Conservation (phyloP, 228 moss, liverwort and hornwort species). For the Sphagnum magellanicum region DNA sequence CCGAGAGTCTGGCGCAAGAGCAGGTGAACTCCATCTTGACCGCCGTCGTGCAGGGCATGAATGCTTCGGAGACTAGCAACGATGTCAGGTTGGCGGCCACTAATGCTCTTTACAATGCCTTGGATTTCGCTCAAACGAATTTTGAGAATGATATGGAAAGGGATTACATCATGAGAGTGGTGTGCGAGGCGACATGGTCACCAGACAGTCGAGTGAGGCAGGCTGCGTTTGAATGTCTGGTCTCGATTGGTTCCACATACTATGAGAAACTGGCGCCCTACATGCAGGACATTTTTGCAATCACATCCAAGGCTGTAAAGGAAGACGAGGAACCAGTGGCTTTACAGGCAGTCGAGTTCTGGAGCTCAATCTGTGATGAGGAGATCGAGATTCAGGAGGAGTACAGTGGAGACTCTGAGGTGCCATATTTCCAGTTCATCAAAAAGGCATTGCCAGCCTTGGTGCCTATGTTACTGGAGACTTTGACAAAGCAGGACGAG, state of each 20-base stretch:
- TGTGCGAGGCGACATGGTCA: slow-evolving; percentile 91
- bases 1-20: slow-evolving; percentile 90
- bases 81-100: slow-evolving; percentile 94
- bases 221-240: slow-evolving; percentile 93
- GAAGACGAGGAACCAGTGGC: slow-evolving; percentile 93
- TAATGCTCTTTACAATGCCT: slow-evolving; percentile 83
- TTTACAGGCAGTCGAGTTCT: slow-evolving; percentile 94
- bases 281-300: slow-evolving; percentile 93
- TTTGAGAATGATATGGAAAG: slow-evolving; percentile 98
- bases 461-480: slow-evolving; percentile 88
- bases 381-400: slow-evolving; percentile 99
- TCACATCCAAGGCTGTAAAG: slow-evolving; percentile 95
- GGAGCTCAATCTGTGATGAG: slow-evolving; percentile 99
- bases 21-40: slow-evolving; percentile 98
- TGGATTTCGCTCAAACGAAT: slow-evolving; percentile 97
- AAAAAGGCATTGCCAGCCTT: slow-evolving; percentile 93
- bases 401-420: slow-evolving; percentile 88
- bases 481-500: slow-evolving; percentile 80
- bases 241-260: slow-evolving; percentile 92
- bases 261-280: slow-evolving; percentile 94
- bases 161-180: slow-evolving; percentile 96
- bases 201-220: slow-evolving; percentile 83
- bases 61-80: slow-evolving; percentile 77
- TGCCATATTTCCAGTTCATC: slow-evolving; percentile 89
- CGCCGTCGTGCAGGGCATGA: slow-evolving; percentile 98